Evolutionary conservation across 495 filamentous ascomycete species (phyloP).

Genomic region (Coniosporium apollinis): DNA sequence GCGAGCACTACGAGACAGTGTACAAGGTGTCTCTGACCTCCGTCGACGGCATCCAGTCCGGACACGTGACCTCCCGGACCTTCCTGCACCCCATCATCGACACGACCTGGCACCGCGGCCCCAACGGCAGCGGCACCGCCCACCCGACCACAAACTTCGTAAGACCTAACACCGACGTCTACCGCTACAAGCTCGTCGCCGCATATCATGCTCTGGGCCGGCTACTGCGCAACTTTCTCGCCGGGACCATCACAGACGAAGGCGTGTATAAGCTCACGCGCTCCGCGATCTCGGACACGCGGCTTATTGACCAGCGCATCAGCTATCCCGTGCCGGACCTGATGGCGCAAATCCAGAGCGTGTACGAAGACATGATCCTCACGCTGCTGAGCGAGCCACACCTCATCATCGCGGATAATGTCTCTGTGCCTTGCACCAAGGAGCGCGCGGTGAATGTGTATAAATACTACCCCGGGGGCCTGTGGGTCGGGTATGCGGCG

Average conservation of each 20-base stretch:
- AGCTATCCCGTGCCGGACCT: slow-evolving; percentile 17
- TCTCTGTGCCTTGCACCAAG: slow-evolving; percentile 12
- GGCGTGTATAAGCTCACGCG: slow-evolving; percentile 13
- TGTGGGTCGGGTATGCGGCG: too few species aligned
- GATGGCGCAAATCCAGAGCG: slow-evolving; percentile 7
- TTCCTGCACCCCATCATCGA: slow-evolving; percentile 12
- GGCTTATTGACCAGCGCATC: slow-evolving; percentile 16
- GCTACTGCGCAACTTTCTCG: slow-evolving; percentile 18
- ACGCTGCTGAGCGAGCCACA: slow-evolving; percentile 21
- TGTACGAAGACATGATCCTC: slow-evolving; percentile 25
- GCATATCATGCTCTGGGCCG: slow-evolving; percentile 20
- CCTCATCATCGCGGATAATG: slow-evolving; percentile 16
- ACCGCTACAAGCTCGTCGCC: slow-evolving; percentile 18
- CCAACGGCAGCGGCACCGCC: slow-evolving; percentile 2
- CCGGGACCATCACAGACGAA: slow-evolving; percentile 15
- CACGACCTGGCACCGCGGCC: slow-evolving; percentile 3
- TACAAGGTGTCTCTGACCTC: slow-evolving; percentile 13
- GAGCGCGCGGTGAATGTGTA: slow-evolving; percentile 18
- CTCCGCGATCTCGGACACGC: slow-evolving; percentile 20
- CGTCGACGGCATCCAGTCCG: slow-evolving; percentile 9
- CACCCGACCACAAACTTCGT: slow-evolving; percentile 7
- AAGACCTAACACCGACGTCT: slow-evolving; percentile 6
- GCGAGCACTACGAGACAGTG: slow-evolving; percentile 18
- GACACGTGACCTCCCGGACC: slow-evolving; percentile 4
- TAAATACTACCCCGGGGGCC: slow-evolving; percentile 14